Evolutionary conservation across 2,329 filamentous ascomycete species (phyloP).

Genomic region (Diaporthe sp.): DNA sequence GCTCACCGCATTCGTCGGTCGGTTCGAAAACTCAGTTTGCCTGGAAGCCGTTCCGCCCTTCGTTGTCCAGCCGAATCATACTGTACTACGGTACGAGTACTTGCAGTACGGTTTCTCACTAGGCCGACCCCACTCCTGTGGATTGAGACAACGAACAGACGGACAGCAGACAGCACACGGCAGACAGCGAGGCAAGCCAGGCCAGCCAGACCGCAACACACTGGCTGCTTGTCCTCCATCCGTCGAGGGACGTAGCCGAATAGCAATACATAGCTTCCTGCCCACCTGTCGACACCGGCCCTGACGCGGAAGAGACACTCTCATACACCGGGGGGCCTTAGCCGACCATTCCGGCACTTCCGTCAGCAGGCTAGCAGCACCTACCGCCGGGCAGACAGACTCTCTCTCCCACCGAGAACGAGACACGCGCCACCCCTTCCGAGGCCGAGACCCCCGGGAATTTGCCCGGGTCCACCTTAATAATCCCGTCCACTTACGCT

Average conservation of each 20-base stretch:
- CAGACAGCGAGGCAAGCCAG: background rate
- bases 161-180: background rate
- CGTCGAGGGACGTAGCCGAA: conserved; percentile 19
- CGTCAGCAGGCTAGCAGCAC: background rate
- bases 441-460: conserved; percentile 17
- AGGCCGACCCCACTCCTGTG: conserved; percentile 32
- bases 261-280: conserved; percentile 13
- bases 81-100: background rate
- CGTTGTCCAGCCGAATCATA: conserved; percentile 10
- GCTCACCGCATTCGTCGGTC: conserved; percentile 21
- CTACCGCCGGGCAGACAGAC: background rate
- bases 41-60: background rate
- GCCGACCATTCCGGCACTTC: conserved; percentile 17
- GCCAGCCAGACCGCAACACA: conserved; percentile 11
- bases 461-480: conserved; percentile 23
- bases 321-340: background rate
- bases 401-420: background rate
- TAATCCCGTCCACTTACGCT: conserved; percentile 3
- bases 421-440: background rate
- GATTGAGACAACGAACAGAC: conserved; percentile 10
- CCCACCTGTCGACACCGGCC: background rate
- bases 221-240: background rate
- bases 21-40: conserved; percentile 28
- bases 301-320: conserved; percentile 14
- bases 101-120: background rate